Base-by-base conservation (phyloP, 371 early-diverging fungal genomes). In the Circinella umbellata region DNA sequence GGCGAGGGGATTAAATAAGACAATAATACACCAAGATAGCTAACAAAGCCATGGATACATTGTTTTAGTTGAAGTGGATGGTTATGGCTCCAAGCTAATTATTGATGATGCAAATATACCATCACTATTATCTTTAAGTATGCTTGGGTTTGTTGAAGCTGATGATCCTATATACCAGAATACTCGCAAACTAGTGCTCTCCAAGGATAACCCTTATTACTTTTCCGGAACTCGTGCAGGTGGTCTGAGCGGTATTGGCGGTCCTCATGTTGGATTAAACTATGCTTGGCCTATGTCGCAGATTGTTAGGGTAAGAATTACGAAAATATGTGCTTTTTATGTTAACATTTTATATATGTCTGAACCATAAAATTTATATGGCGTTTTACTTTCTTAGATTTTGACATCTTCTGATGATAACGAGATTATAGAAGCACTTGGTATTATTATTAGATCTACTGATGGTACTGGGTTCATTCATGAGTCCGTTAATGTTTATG, bases 71-170 rank as follows among this genome's bases (percentile, higher is more conserved):
- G 92, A 92, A 67, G 86, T 89, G 20, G 91, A 92, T 66, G 91
- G 92, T 3, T 90, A 86, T 68, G 91, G 92, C 0, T 86, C 89
- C 10, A 36, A 66, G 0, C 73, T 89, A 8, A 66, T 92, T 3
- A 90, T 90, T 87, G 92, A 92, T 73, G 92, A 92, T 68, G 90
- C 91, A 7, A 90, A 90, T 61, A 76, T 90, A 5, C 92, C 92
- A 0, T 85, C 87, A 4, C 76, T 92, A 6, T 69, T 92, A 14
- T 86, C 90, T 0, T 72, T 92, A 13, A 88, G 89, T 11, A 82
- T 85, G 54, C 69, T 90, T 20, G 92, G 90, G 0, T 92, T 91
- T 66, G 59, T 89, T 15, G 59, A 69, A 55, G 70, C 76, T 13
- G 68, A 76, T 47, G 87, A 91, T 57, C 72, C 82, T 4, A 69